Percentiles rank a stretch among this genome's conserved stretches.
These are phyloP conservation scores for Polygonum aviculare DNA, from an alignment of 148 eudicot genomes.

Conservation along the genomic window DNA sequence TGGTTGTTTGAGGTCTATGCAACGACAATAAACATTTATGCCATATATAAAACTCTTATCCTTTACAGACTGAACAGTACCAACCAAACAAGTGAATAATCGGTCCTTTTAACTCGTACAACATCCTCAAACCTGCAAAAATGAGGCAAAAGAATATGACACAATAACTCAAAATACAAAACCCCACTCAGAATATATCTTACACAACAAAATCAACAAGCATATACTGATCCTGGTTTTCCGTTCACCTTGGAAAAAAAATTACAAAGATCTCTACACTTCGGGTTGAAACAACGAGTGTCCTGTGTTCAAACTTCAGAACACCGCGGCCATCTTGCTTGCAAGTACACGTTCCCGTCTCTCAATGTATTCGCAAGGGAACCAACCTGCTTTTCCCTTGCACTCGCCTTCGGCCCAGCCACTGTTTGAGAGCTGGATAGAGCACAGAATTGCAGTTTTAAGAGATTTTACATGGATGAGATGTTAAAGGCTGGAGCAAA, in stretches of 20 bases:
- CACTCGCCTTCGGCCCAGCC: constrained; percentile 99
- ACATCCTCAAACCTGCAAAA: not conserved
- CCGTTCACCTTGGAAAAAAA: not conserved
- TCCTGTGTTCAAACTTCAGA: constrained; percentile 18
- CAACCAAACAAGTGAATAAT: not conserved
- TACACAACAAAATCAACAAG: not conserved
- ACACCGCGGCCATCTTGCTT: constrained; percentile 76
- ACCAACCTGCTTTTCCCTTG: constrained; percentile 99
- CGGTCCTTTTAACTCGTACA: not conserved
- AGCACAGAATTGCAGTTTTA: not conserved
- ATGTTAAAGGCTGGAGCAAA: too few relatives aligned
- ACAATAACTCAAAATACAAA: not conserved
- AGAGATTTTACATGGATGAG: too few relatives aligned
- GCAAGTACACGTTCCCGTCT: constrained; percentile 96
- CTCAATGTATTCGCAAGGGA: constrained; percentile 77
- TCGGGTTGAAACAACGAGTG: not conserved
- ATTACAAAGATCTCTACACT: constrained; percentile 2
- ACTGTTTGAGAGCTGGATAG: constrained; percentile 58
- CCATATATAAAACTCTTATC: too few relatives aligned
- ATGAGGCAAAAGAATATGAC: not conserved
- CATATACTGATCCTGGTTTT: not conserved
- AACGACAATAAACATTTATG: too few relatives aligned
- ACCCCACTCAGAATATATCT: not conserved
- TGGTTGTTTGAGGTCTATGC: too few relatives aligned
- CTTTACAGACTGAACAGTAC: not conserved